phyloP scores from a whole-genome alignment of 2,329 filamentous ascomycete species.

The Curvularia verruculosa region DNA sequence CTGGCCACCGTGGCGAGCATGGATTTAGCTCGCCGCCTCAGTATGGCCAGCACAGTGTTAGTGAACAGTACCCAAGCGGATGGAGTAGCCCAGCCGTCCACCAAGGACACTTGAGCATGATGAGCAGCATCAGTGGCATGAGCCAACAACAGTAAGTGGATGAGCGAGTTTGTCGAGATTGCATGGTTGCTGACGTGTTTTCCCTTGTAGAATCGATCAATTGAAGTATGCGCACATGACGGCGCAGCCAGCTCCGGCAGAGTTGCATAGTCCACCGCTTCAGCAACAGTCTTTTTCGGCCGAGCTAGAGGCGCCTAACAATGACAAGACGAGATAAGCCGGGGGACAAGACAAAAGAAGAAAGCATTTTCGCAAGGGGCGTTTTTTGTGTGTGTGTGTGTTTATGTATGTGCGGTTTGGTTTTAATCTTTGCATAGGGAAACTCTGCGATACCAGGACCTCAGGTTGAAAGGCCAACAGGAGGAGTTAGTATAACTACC shows the following conservation, averaged over 20 bases:
- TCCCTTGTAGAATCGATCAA: slow-evolving; percentile 25
- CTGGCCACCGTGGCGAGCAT: slow-evolving; percentile 21
- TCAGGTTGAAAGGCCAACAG: background rate
- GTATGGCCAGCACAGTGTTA: slow-evolving; percentile 35
- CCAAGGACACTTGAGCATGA: slow-evolving; percentile 27
- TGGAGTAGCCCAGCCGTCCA: slow-evolving; percentile 28
- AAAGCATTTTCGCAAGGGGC: background rate
- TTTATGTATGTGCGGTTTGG: background rate
- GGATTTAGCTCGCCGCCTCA: slow-evolving; percentile 21
- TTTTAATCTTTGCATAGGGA: background rate
- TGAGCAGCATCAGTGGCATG: slow-evolving; percentile 27
- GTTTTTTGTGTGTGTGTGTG: background rate
- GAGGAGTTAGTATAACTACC: background rate
- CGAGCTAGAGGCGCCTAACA: slow-evolving; percentile 34
- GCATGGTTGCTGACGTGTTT: background rate
- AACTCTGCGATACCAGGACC: background rate
- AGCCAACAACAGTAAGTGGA: slow-evolving; percentile 34
- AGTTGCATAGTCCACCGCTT: slow-evolving; percentile 33
- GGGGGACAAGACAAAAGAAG: background rate
- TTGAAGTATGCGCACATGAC: slow-evolving; percentile 25
- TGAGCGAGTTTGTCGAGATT: background rate
- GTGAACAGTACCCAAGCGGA: slow-evolving; percentile 31
- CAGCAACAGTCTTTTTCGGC: slow-evolving; percentile 30
- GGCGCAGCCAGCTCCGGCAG: slow-evolving; percentile 17
- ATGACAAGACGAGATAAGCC: slow-evolving; percentile 11